These are phyloP conservation scores for Salix suchowensis DNA, from an alignment of 345 rosid genomes.

Conservation along the genomic window DNA sequence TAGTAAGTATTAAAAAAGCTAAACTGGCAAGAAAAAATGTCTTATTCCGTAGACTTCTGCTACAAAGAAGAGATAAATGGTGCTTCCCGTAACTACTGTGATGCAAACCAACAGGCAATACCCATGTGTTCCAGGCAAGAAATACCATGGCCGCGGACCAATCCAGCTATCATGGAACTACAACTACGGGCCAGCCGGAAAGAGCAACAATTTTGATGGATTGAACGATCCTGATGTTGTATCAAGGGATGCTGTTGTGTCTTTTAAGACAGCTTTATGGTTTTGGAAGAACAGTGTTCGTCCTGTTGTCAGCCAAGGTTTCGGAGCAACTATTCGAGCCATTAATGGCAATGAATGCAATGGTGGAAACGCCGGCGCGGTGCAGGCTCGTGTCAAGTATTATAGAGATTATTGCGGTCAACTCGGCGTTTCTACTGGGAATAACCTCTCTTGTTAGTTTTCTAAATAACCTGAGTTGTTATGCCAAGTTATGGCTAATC, in stretches of 20 bases:
- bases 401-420: conserved; percentile 47
- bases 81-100: conserved; percentile 40
- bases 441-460: conserved; percentile 50
- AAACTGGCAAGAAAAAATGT: neutral
- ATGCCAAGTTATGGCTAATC: no score
- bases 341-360: conserved; percentile 60
- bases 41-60: conserved; percentile 42
- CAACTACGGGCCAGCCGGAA: conserved; percentile 65
- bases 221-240: conserved; percentile 56
- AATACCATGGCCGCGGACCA: conserved; percentile 63
- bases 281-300: conserved; percentile 58
- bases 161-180: conserved; percentile 60
- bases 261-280: conserved; percentile 71
- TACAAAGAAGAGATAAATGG: conserved; percentile 53
- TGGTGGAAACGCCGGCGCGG: conserved; percentile 36
- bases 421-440: conserved; percentile 49
- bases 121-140: conserved; percentile 50
- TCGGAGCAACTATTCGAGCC: conserved; percentile 64
- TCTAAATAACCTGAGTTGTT: neutral
- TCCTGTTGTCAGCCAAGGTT: conserved; percentile 49
- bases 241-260: conserved; percentile 43
- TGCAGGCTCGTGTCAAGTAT: conserved; percentile 41
- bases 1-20: no score
- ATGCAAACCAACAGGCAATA: conserved; percentile 33
- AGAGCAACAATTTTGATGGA: conserved; percentile 45